Percentiles rank a stretch among this genome's conserved stretches.
These are phyloP conservation scores for Rhytidhysteron rufulum DNA, from an alignment of 2,329 filamentous ascomycete species.

Conservation along the genomic window DNA sequence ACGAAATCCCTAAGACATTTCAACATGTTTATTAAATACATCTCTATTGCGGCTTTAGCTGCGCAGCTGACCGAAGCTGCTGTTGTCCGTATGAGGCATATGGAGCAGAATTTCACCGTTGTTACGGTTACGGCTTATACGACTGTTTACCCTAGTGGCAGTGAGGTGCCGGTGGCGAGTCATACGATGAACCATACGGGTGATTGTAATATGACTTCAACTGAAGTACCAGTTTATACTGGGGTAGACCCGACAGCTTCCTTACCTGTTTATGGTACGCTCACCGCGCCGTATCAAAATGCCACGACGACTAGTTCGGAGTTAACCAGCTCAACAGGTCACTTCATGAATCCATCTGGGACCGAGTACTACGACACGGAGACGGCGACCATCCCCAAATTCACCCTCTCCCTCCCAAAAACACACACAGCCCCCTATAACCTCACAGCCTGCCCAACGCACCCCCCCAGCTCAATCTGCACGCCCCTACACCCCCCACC, in stretches of 20 bases:
- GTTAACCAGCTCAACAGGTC: too few species aligned
- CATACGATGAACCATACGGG: too few species aligned
- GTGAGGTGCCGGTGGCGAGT: too few species aligned
- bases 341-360: too few species aligned
- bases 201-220: background rate
- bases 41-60: slow-evolving; percentile 7
- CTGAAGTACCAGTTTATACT: background rate
- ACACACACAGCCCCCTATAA: too few species aligned
- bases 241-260: background rate
- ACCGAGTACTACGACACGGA: too few species aligned
- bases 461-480: background rate
- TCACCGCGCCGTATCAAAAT: background rate
- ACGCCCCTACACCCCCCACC: background rate
- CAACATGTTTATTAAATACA: slow-evolving; percentile 6
- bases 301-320: too few species aligned
- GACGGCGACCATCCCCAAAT: too few species aligned
- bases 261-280: background rate
- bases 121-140: slow-evolving; percentile 7
- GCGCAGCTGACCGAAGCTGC: slow-evolving; percentile 3
- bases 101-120: slow-evolving; percentile 1
- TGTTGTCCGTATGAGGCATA: background rate
- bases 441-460: background rate
- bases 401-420: too few species aligned
- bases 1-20: too few species aligned
- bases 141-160: slow-evolving; percentile 1